Evolutionary conservation across 805 yeast genomes (phyloP), one percentile per base, ranked within the genome.

Genomic region (Starmerella apis): DNA sequence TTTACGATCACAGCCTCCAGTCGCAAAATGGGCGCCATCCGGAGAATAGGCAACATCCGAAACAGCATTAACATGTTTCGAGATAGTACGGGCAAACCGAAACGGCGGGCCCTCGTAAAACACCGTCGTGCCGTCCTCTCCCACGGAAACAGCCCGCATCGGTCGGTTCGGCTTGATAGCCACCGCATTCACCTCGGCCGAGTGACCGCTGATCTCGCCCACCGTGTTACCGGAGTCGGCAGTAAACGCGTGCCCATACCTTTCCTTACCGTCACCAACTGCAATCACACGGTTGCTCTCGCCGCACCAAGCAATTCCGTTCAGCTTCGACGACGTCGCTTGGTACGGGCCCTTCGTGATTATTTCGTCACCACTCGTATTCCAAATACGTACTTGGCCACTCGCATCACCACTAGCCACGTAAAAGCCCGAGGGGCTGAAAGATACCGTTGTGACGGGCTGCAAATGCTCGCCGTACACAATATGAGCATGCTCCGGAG

Each of bases 171-270:
- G 86, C 61, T 83, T 81, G 56, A 90, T 81, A 50, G 83, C 78
- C 19, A 87, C 95, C 0, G 92, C 86, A 61, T 84, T 86, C 62
- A 90, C 78, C 43, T 76, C 78, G 23, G 86, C 80, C 16, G 90
- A 75, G 64, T 92, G 98, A 22, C 98, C 98, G 44, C 87, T 80
- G 59, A 90, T 81, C 63, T 92, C 97, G 49, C 98, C 99, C 39
- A 92, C 80, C n/a, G 96, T 79, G 67, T 92, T 92, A 53, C 98
- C 98, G 1, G 95, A 77, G 63, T 92, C 99, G 76, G 83, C 83
- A 7, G 95, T 79, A 65, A 90, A 86, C 56, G 94, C 87, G 58
- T 83, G 95, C 6, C 97, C 98, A 62, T 78, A 88, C 53, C 83
- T 76, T 59, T 87, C 96, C 57, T 82, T 82, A 45, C 97, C 98